Evolutionary conservation across 2,329 filamentous ascomycete genomes (phyloP).

Genomic region (Amesomyces nigricolor): DNA sequence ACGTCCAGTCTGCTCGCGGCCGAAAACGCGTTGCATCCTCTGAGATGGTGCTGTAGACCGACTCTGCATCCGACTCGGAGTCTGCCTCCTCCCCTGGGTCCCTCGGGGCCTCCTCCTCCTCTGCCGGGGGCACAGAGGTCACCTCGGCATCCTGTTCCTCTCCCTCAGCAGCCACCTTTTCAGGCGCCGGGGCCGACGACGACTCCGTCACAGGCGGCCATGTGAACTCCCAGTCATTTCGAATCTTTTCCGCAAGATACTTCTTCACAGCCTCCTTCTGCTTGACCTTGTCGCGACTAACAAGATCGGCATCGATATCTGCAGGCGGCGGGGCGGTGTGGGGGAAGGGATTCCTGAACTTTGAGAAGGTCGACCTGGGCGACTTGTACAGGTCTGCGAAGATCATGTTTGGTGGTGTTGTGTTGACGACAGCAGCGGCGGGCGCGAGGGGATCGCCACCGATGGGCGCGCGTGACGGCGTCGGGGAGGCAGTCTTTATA

Average conservation of each 20-base stretch:
- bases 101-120: conserved; percentile 25
- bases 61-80: conserved; percentile 42
- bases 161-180: background rate
- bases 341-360: conserved; percentile 41
- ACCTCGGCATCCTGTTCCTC: conserved; percentile 6
- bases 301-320: conserved; percentile 55
- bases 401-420: conserved; percentile 41
- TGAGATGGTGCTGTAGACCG: conserved; percentile 53
- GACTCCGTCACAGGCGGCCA: conserved; percentile 41
- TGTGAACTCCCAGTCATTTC: conserved; percentile 54
- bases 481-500: conserved; percentile 22
- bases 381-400: conserved; percentile 56
- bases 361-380: conserved; percentile 47
- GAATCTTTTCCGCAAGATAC: conserved; percentile 49
- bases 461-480: conserved; percentile 18
- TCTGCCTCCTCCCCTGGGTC: conserved; percentile 37
- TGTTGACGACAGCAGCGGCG: conserved; percentile 14
- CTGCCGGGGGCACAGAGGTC: background rate
- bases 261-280: conserved; percentile 58
- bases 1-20: conserved; percentile 51
- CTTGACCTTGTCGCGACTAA: conserved; percentile 56
- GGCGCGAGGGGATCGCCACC: conserved; percentile 22
- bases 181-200: background rate
- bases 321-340: conserved; percentile 29
- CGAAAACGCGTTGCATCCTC: conserved; percentile 48